phyloP scores from a whole-genome alignment of 495 filamentous ascomycete species.

The Clavariopsis aquatica region DNA sequence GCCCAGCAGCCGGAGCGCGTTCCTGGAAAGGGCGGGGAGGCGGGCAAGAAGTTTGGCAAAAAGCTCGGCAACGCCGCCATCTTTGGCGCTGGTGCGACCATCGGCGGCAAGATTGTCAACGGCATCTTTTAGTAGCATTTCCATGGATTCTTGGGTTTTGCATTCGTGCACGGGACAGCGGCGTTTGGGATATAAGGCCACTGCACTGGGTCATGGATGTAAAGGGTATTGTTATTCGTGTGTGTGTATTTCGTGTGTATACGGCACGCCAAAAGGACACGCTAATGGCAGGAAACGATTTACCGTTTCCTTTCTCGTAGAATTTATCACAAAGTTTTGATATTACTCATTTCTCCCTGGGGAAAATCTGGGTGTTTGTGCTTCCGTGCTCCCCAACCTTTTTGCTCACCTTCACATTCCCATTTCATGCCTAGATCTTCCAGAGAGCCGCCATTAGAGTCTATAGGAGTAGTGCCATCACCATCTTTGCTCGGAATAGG shows the following conservation, averaged over 20 bases:
- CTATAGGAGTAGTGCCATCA: too few species aligned
- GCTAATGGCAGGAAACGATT: too few species aligned
- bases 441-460: too few species aligned
- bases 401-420: too few species aligned
- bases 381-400: too few species aligned
- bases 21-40: conserved; percentile 54
- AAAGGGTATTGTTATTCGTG: not conserved
- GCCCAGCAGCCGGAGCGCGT: conserved; percentile 39
- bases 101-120: conserved; percentile 90
- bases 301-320: too few species aligned
- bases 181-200: not conserved
- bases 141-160: not conserved
- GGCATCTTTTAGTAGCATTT: conserved; percentile 69
- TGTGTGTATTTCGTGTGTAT: not conserved
- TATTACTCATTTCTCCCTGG: too few species aligned
- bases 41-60: conserved; percentile 75
- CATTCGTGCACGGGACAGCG: not conserved
- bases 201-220: not conserved
- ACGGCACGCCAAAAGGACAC: too few species aligned
- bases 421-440: too few species aligned
- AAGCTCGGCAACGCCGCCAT: conserved; percentile 66
- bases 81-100: conserved; percentile 72
- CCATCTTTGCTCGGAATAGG: too few species aligned
- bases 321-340: too few species aligned
- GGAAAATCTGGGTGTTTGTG: too few species aligned